Conservation (phyloP, 2,329 filamentous ascomycete species). For the Davidsoniella virescens region DNA sequence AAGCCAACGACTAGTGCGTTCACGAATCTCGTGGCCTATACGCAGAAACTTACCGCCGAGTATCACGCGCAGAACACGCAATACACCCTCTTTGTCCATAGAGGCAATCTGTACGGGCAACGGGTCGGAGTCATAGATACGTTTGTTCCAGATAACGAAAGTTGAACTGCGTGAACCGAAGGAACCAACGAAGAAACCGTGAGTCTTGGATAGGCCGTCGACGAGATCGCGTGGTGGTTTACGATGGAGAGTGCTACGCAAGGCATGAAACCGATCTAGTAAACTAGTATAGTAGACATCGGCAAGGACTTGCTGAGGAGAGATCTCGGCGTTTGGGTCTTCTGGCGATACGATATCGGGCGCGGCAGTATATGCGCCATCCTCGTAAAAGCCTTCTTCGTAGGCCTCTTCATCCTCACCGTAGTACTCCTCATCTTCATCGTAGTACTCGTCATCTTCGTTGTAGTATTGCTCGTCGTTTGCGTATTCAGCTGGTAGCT, state of each 20-base stretch:
- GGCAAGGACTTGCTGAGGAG: slow-evolving; percentile 32
- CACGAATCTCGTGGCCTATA: slow-evolving; percentile 40
- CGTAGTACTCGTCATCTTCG: slow-evolving; percentile 15
- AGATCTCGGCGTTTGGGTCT: slow-evolving; percentile 19
- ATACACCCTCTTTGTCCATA: slow-evolving; percentile 49
- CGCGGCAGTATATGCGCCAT: slow-evolving; percentile 62
- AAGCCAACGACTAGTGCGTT: slow-evolving; percentile 62
- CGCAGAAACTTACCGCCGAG: slow-evolving; percentile 47
- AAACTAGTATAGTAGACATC: slow-evolving; percentile 53
- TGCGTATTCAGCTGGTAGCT: slow-evolving; percentile 25
- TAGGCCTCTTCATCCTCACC: slow-evolving; percentile 36
- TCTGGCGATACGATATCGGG: slow-evolving; percentile 23
- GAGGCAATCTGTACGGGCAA: slow-evolving; percentile 41
- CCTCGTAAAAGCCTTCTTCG: slow-evolving; percentile 50
- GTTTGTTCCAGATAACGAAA: slow-evolving; percentile 34
- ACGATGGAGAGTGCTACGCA: slow-evolving; percentile 45
- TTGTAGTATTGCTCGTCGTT: slow-evolving; percentile 15
- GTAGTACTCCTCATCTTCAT: slow-evolving; percentile 19
- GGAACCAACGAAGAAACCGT: slow-evolving; percentile 38
- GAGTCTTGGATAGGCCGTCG: slow-evolving; percentile 33
- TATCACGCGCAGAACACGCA: slow-evolving; percentile 52
- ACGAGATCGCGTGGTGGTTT: slow-evolving; percentile 36
- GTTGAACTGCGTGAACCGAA: slow-evolving; percentile 34
- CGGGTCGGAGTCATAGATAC: slow-evolving; percentile 38
- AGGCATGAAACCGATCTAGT: slow-evolving; percentile 43